Conservation (phyloP, 1,139 yeast genomes). For the Kurtzmaniella quercitrusa region DNA sequence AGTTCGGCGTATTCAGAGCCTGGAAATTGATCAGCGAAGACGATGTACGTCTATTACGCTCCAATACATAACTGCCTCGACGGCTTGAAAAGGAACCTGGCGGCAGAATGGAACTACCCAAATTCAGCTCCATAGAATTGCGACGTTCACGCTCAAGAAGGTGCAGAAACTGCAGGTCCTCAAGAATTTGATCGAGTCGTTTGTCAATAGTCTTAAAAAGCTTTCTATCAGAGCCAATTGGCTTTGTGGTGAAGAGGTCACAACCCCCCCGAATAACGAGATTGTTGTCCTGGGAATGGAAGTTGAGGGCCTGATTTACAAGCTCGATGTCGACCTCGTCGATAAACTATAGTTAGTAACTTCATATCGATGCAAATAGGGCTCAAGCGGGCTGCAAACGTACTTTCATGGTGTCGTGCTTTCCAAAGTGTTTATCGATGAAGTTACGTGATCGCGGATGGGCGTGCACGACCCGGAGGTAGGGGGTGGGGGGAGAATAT, state of each 20-base stretch:
- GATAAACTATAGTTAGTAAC: constrained; percentile 56
- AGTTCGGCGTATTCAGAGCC: constrained; percentile 6
- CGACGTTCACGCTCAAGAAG: constrained; percentile 40
- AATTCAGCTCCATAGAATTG: constrained; percentile 31
- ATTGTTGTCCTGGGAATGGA: constrained; percentile 83
- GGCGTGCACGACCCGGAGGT: neutral
- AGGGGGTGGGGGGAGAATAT: too few relatives aligned
- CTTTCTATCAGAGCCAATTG: constrained; percentile 85
- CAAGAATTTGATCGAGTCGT: constrained; percentile 64
- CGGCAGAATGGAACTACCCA: constrained; percentile 38
- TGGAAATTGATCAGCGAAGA: constrained; percentile 13
- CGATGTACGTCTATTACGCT: constrained; percentile 24
- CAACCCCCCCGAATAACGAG: constrained; percentile 78
- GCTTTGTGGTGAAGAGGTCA: constrained; percentile 91
- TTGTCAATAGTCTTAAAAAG: constrained; percentile 83
- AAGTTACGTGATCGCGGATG: neutral
- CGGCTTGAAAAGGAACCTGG: constrained; percentile 13
- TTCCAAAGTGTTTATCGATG: neutral
- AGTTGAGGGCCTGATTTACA: constrained; percentile 81
- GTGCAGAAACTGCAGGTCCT: constrained; percentile 48
- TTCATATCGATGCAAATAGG: neutral
- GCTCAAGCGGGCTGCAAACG: neutral
- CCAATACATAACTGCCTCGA: constrained; percentile 22
- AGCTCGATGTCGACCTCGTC: constrained; percentile 89
- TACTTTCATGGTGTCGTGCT: neutral